Conservation (phyloP, 768 basidiomycete species). For the Termitomyces sp. region DNA sequence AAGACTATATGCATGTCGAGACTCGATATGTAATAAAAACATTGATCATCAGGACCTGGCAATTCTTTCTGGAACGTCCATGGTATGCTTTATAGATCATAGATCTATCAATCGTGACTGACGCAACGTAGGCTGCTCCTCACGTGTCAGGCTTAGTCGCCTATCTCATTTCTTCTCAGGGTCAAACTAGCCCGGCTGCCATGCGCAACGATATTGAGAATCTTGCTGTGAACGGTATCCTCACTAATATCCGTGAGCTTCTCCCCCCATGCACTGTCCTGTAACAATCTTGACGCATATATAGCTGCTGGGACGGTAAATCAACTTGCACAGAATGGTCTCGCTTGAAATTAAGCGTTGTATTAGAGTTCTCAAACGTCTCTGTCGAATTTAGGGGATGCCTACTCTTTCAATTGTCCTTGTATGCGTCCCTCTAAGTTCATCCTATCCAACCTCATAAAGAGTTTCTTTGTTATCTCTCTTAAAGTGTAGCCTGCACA, state of each 20-base stretch:
- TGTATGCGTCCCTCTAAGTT: too few species aligned
- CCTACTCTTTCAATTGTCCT: too few species aligned
- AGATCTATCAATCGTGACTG: too few species aligned
- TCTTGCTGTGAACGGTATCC: background rate
- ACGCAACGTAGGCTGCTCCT: slow-evolving; percentile 6
- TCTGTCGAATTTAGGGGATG: too few species aligned
- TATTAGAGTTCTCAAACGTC: too few species aligned
- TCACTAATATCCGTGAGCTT: slow-evolving; percentile 6
- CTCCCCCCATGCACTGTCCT: background rate
- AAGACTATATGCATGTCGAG: background rate
- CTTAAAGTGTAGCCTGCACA: too few species aligned
- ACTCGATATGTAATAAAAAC: background rate
- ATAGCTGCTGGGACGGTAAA: too few species aligned
- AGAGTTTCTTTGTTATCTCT: too few species aligned
- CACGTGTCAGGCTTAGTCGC: slow-evolving; percentile 9
- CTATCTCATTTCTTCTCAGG: slow-evolving; percentile 3
- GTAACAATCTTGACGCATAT: too few species aligned
- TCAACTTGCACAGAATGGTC: too few species aligned
- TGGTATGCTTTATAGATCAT: background rate
- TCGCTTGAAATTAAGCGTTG: too few species aligned
- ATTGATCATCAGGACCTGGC: background rate
- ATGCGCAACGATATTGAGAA: slow-evolving; percentile 1
- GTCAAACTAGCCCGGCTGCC: slow-evolving; percentile 5
- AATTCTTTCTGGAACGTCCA: slow-evolving; percentile 10
- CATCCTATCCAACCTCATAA: too few species aligned